Evolutionary conservation across 805 yeast species (phyloP), one percentile per base, ranked within the genome.

Genomic region (Tetrapisispora pingtungensis): DNA sequence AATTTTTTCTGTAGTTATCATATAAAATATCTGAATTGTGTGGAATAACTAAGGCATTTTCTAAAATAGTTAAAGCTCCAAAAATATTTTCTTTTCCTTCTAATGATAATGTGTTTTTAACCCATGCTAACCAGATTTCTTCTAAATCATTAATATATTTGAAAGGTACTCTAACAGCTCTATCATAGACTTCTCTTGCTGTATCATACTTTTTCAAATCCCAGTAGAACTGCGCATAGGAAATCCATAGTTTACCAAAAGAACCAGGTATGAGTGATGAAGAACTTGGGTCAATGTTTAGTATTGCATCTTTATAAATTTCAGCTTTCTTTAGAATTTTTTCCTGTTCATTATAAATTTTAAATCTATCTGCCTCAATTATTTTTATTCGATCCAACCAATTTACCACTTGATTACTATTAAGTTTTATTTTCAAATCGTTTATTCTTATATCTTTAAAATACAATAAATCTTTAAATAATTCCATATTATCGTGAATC

Each of bases 61-160:
- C 63, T 47, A 75, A 52, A 13, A 76, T 65, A 33, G 56, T 60
- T 24, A 67, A 54, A 3, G 75, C 76, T 17, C 59, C 61, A 1
- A 70, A 74, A 18, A 77, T 59, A 42, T 78, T 70, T 19, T 69
- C 75, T 15, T 66, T 62, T 17, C 17, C 17, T 20, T 72, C 65
- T 27, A 81, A 53, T 45, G 79, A 80, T 27, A 84, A 54, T 47
- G 81, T 82, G 62, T 77, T 64, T 45, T 83, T 83, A 6, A 82
- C 70, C 96, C 96, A 89, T 15, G 71, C 73, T n/a, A 76, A 65
- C 74, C 87, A 84, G 7, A 89, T 60, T 3, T 72, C 73, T 2
- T 80, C 84, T 18, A 87, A 62, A 47, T 87, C 96, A 19, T 75
- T 74, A 0, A 77, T 64, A 14, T 71, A 63, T 22, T 67, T 71